Conservation (phyloP, 805 yeast species). For the Starmerella scarabaei region DNA sequence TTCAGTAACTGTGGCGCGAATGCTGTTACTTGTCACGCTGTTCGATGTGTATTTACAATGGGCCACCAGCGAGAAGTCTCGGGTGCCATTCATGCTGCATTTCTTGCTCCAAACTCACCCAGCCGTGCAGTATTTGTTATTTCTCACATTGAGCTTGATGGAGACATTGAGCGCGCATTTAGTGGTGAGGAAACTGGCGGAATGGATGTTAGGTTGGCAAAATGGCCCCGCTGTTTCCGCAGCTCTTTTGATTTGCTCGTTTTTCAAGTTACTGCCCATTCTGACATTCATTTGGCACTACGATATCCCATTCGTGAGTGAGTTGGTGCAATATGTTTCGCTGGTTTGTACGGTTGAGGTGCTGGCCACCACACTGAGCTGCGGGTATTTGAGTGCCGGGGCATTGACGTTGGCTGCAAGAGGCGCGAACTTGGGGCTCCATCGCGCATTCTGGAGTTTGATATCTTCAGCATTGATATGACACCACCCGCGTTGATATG, state of each 20-base stretch:
- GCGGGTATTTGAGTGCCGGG: slow-evolving; percentile 27
- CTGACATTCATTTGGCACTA: slow-evolving; percentile 95
- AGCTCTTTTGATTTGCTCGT: slow-evolving; percentile 62
- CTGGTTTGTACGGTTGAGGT: slow-evolving; percentile 56
- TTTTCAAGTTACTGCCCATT: slow-evolving; percentile 76
- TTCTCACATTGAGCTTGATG: slow-evolving; percentile 26
- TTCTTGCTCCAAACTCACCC: slow-evolving; percentile 25
- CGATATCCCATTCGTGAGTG: slow-evolving; percentile 57
- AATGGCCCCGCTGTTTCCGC: slow-evolving; percentile 40
- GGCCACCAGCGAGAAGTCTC: slow-evolving; percentile 72
- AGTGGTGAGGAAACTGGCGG: slow-evolving; percentile 29
- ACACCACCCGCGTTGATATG: neutral
- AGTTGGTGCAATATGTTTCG: slow-evolving; percentile 47
- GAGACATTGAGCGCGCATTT: slow-evolving; percentile 28
- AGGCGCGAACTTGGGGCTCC: neutral
- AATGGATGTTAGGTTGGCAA: slow-evolving; percentile 27
- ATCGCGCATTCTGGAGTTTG: slow-evolving; percentile 5
- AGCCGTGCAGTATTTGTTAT: slow-evolving; percentile 29
- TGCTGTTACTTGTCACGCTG: slow-evolving; percentile 46
- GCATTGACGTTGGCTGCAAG: slow-evolving; percentile 20
- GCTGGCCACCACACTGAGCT: slow-evolving; percentile 32
- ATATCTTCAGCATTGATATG: too few species aligned
- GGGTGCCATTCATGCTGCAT: slow-evolving; percentile 18
- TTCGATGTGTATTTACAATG: slow-evolving; percentile 85
- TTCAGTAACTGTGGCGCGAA: slow-evolving; percentile 1